Evolutionary conservation across 352 stramenopile species (phyloP).

Genomic region (Phytophthora idaei): DNA sequence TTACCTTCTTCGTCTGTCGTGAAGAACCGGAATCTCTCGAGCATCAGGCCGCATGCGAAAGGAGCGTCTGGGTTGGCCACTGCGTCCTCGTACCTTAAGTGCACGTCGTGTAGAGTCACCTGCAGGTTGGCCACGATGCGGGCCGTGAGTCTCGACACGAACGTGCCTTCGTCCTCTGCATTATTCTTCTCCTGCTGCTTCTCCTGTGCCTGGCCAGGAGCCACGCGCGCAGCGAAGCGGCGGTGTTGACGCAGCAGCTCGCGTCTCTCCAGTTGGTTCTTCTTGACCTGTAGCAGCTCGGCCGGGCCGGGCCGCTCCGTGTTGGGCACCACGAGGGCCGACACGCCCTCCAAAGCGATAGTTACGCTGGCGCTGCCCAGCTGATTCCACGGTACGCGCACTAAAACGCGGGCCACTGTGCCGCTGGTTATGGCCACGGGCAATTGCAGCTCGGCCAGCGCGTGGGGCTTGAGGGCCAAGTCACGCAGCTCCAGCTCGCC

Average conservation of each 20-base stretch:
- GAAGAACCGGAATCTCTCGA: slow-evolving; percentile 70
- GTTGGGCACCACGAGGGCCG: slow-evolving; percentile 72
- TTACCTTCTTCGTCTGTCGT: slow-evolving; percentile 72
- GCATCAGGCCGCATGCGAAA: slow-evolving; percentile 76
- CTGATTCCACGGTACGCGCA: slow-evolving; percentile 89
- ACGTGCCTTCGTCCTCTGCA: slow-evolving; percentile 76
- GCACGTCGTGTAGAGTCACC: slow-evolving; percentile 73
- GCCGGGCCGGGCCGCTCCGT: slow-evolving; percentile 50
- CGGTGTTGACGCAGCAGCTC: slow-evolving; percentile 76
- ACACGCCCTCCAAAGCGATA: slow-evolving; percentile 74
- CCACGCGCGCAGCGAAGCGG: slow-evolving; percentile 56
- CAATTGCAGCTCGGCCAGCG: slow-evolving; percentile 75
- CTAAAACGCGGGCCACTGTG: slow-evolving; percentile 63
- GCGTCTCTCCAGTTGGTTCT: slow-evolving; percentile 64
- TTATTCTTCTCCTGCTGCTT: slow-evolving; percentile 17
- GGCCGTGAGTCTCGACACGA: slow-evolving; percentile 74
- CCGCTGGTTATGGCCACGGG: slow-evolving; percentile 70
- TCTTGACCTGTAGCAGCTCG: slow-evolving; percentile 63
- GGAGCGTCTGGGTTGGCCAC: slow-evolving; percentile 63
- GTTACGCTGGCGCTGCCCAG: slow-evolving; percentile 79
- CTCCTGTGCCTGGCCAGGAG: slow-evolving; percentile 14
- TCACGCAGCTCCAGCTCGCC: slow-evolving; percentile 79
- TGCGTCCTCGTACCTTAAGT: slow-evolving; percentile 80
- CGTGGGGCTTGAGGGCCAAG: slow-evolving; percentile 78
- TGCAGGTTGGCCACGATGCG: slow-evolving; percentile 85